Percentiles rank a stretch among this genome's conserved stretches.
These are phyloP conservation scores for Kregervanrija pseudodelftensis DNA, from an alignment of 805 yeast genomes.

Conservation along the genomic window DNA sequence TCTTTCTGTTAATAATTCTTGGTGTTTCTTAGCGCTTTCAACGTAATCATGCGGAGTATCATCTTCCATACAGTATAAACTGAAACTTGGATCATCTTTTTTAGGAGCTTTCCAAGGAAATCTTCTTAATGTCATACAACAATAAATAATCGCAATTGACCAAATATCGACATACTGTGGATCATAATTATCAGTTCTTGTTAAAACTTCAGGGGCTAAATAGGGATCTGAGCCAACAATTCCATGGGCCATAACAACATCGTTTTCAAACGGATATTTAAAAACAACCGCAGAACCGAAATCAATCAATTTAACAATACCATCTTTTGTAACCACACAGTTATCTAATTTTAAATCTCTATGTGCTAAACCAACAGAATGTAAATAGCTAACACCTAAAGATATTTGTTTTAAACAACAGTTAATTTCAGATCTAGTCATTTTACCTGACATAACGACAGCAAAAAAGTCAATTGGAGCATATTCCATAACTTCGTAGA, in stretches of 20 bases:
- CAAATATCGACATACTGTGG: conserved; percentile 77
- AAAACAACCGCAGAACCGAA: conserved; percentile 82
- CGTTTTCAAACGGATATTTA: conserved; percentile 64
- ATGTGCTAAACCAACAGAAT: conserved; percentile 74
- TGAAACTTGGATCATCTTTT: conserved; percentile 61
- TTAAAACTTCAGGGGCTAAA: conserved; percentile 74
- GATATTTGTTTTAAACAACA: conserved; percentile 73
- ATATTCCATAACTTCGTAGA: conserved; percentile 79
- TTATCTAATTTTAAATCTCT: conserved; percentile 78
- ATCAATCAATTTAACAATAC: conserved; percentile 72
- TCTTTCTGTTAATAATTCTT: conserved; percentile 51
- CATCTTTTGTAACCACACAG: conserved; percentile 69
- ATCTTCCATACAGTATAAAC: conserved; percentile 56
- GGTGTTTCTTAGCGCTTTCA: conserved; percentile 67
- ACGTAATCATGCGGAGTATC: conserved; percentile 72
- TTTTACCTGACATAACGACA: conserved; percentile 78
- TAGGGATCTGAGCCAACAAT: conserved; percentile 85
- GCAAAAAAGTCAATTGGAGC: conserved; percentile 82
- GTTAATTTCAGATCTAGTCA: conserved; percentile 75
- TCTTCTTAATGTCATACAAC: conserved; percentile 80
- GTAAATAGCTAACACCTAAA: conserved; percentile 67
- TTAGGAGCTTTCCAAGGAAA: conserved; percentile 87
- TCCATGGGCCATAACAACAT: conserved; percentile 58
- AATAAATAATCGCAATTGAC: conserved; percentile 78
- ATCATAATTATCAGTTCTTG: conserved; percentile 49